Base-by-base conservation (phyloP, 2,329 filamentous ascomycete genomes). In the Colletotrichum horii region DNA sequence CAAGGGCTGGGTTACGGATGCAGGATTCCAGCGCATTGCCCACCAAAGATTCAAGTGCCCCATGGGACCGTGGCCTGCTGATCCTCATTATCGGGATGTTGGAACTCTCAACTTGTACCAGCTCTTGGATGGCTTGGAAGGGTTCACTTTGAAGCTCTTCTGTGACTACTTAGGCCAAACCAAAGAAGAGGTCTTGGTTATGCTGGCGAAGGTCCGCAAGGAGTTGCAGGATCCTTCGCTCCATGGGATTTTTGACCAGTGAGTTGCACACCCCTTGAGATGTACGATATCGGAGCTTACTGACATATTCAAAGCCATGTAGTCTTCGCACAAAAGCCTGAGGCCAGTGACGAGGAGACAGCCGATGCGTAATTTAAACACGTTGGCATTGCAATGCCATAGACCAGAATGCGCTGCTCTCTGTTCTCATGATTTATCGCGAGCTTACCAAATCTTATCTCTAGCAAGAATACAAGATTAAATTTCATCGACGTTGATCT, bases 271-370 rank as follows among this genome's bases (percentile, higher is more conserved):
- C 8, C 12, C 2, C 6, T 15, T 22, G 2, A 11, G 15, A 1
- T 16, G 15, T 8, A 30, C 4, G 24, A 24, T 30, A 6, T 2
- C 14, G 24, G 4, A 58, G 1, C 0, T 12, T 28, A 58, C 55
- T 58, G 4, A 58, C 55, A 6, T 8, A 0, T 4, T 4, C 8
- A 15, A 26, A 60, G 56, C 12, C 56, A 60, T 19, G 56, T 60
- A n/a, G 56, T 60, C 15, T 60, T 28, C 56, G 56, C 56, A n/a
- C 56, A 60, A 7, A 60, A 60, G 56, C 56, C 56, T 19, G 56
- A 60, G 24, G 11, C 26, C 2, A 48, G 43, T 9, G 43, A 48
- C 38, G 38, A 43, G 38, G 9, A 43, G 19, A 43, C 2, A 1
- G 38, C 1, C 38, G 38, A 43, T 43, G 38, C 0, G 19, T 43